These are phyloP conservation scores for Aspergillaceae sp. DNA, from an alignment of 2,329 filamentous ascomycete species.

Conservation along the genomic window DNA sequence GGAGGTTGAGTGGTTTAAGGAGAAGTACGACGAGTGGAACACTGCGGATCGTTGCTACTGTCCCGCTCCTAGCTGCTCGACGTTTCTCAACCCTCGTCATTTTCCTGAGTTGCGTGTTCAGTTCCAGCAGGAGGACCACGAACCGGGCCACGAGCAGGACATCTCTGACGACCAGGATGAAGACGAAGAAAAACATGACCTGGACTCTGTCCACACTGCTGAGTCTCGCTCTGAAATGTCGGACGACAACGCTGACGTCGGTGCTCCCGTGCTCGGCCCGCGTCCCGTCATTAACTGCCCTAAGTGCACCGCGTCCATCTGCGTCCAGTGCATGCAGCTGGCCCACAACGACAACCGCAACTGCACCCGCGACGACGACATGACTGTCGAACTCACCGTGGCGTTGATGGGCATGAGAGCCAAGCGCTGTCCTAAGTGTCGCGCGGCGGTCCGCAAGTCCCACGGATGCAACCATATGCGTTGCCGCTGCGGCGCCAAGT, in stretches of 20 bases:
- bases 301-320: conserved; percentile 36
- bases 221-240: no score
- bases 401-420: conserved; percentile 39
- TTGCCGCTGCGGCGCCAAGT: conserved; percentile 44
- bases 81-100: conserved; percentile 37
- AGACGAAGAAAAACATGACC: no score
- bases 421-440: conserved; percentile 44
- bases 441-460: conserved; percentile 41
- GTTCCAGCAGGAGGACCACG: conserved; percentile 14
- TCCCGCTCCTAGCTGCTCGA: conserved; percentile 40
- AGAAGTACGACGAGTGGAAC: conserved; percentile 42
- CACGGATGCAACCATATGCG: conserved; percentile 42
- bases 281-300: conserved; percentile 26
- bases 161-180: no score
- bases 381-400: conserved; percentile 24
- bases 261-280: not conserved
- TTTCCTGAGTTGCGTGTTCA: conserved; percentile 5
- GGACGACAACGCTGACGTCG: no score
- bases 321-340: conserved; percentile 35
- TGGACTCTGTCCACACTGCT: no score
- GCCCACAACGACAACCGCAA: conserved; percentile 24
- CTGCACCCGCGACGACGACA: conserved; percentile 22
- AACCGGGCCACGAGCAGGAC: no score
- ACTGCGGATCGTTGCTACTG: conserved; percentile 42
- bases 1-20: conserved; percentile 31